Percentiles rank a stretch among this genome's conserved stretches.
These are phyloP conservation scores for Aspergillus hiratsukae DNA, from an alignment of 2,329 filamentous ascomycete genomes.

Conservation along the genomic window DNA sequence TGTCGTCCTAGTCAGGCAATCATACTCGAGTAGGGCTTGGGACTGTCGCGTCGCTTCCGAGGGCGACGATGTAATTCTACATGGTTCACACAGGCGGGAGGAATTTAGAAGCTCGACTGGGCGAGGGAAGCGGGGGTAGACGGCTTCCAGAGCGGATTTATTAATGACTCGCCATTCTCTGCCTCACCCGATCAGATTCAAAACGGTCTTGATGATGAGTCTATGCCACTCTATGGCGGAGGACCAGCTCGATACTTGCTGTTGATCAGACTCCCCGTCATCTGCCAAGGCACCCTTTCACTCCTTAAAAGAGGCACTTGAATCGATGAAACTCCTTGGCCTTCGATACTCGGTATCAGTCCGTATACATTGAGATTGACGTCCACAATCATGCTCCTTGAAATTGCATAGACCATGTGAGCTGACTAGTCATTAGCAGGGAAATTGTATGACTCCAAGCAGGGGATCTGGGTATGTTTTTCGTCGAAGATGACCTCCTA, in stretches of 20 bases:
- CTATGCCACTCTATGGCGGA: neutral
- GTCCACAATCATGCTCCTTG: neutral
- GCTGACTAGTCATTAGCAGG: too few relatives aligned
- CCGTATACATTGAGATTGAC: neutral
- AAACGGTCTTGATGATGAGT: too few relatives aligned
- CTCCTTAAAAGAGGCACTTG: neutral
- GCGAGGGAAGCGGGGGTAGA: neutral
- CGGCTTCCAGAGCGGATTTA: too few relatives aligned
- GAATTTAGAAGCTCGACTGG: too few relatives aligned
- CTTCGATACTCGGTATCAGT: neutral
- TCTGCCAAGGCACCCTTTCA: neutral
- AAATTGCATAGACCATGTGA: neutral
- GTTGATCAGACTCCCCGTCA: neutral
- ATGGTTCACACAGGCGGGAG: too few relatives aligned
- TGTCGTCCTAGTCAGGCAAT: neutral
- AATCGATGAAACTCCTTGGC: neutral
- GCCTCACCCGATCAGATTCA: too few relatives aligned
- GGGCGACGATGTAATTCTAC: too few relatives aligned
- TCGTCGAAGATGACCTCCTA: neutral
- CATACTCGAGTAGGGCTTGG: neutral
- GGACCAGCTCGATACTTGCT: neutral
- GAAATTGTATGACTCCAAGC: too few relatives aligned
- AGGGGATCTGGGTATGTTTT: neutral
- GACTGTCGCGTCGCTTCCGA: neutral
- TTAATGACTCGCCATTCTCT: too few relatives aligned